Base-by-base conservation (phyloP, 805 yeast species). In the Pichia gijzeniarum region DNA sequence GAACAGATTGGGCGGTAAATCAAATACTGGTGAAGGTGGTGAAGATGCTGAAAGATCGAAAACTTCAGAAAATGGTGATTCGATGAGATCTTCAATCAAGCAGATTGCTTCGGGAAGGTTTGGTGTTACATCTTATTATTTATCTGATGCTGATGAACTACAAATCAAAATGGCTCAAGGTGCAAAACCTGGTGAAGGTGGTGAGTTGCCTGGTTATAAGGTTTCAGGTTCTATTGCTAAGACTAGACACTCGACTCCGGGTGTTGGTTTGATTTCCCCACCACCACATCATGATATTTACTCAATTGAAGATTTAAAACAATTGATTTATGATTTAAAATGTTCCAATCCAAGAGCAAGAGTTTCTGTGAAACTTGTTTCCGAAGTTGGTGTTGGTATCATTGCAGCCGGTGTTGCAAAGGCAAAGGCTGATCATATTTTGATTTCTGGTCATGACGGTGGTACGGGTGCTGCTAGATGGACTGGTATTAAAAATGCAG, bases 141-240 rank as follows among this genome's bases (percentile, higher is more conserved):
- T 91, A 58, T 80, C 96, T 32, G 98, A 91, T 69, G 95, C 98
- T 36, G 98, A 91, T 60, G 98, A 91, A 71, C 79, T 91, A 52
- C 99, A 91, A 69, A 93, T 91, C 67, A 91, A 91, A 71, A 89
- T 91, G 90, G 98, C 98, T 9, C 99, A 91, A 70, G 98, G 99
- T 70, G 99, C 99, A 45, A 91, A 91, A 70, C 98, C 98, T 10
- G 99, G 98, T 72, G 98, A 93, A 73, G 99, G 99, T 75, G 99
- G 99, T 75, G 98, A 93, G 68, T 74, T 89, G 55, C 96, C 96
- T 32, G 96, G 95, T 48, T 85, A 85, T 70, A 91, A 91, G 69
- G 99, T 91, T 40, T 77, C 91, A 22, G 79, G 74, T 48, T 77
- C 78, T 40, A 91, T 91, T 70, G 99, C 95, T 40, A 87, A 85